Conservation (phyloP, 805 yeast genomes). For the Debaryomyces prosopidis region DNA sequence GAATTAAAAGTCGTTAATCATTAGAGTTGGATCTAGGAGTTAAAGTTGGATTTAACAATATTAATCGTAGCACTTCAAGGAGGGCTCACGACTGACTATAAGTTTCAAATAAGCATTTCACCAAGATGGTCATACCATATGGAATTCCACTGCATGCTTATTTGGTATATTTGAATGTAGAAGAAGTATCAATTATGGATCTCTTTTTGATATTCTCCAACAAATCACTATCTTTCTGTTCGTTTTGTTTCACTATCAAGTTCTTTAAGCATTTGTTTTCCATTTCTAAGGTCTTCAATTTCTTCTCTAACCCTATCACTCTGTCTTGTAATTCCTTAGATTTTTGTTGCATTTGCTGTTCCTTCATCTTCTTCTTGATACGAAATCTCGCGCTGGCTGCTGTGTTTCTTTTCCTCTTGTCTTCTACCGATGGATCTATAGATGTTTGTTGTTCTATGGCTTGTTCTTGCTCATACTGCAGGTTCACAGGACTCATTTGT, state of each 20-base stretch:
- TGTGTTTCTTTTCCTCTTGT: slow-evolving; percentile 83
- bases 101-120: not conserved
- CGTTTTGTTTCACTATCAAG: slow-evolving; percentile 79
- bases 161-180: slow-evolving; percentile 32
- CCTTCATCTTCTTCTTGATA: slow-evolving; percentile 86
- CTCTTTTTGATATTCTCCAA: slow-evolving; percentile 52
- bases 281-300: slow-evolving; percentile 85
- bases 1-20: slow-evolving; percentile 17
- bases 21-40: slow-evolving; percentile 34
- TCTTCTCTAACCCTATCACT: slow-evolving; percentile 64
- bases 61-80: not conserved
- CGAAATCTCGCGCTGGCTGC: slow-evolving; percentile 95
- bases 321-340: slow-evolving; percentile 71
- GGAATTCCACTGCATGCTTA: slow-evolving; percentile 8
- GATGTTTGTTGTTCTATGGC: not conserved
- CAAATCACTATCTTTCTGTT: slow-evolving; percentile 52
- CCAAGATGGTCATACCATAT: not conserved
- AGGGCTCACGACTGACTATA: slow-evolving; percentile 16
- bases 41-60: slow-evolving; percentile 13
- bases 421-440: slow-evolving; percentile 45
- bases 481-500: not conserved
- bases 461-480: not conserved
- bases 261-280: slow-evolving; percentile 85
- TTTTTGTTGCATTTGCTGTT: slow-evolving; percentile 83
- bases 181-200: slow-evolving; percentile 37